These are phyloP conservation scores for Takakia lepidozioides DNA, from an alignment of 225 moss, liverwort and hornwort genomes.

Conservation along the genomic window DNA sequence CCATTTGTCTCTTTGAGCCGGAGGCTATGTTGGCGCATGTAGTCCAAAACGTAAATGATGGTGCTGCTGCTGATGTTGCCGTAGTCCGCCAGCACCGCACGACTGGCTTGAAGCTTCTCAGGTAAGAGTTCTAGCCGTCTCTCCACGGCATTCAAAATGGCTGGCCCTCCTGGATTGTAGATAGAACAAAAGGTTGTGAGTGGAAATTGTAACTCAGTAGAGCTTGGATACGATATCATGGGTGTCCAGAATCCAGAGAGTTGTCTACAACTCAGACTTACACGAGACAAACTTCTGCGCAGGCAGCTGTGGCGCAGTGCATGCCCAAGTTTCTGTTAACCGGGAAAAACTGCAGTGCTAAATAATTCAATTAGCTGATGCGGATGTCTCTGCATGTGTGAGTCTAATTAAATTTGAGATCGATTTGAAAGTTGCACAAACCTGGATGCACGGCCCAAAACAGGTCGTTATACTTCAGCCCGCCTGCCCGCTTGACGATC, in stretches of 20 bases:
- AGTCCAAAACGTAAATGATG: slow-evolving; percentile 87
- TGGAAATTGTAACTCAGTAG: too few species aligned
- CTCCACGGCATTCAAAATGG: slow-evolving; percentile 85
- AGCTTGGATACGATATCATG: too few species aligned
- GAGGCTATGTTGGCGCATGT: slow-evolving; percentile 71
- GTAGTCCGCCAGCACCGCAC: slow-evolving; percentile 76
- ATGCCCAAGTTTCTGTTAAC: too few species aligned
- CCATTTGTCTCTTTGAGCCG: slow-evolving; percentile 37
- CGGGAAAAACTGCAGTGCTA: too few species aligned
- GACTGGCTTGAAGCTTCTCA: slow-evolving; percentile 53
- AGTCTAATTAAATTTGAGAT: too few species aligned
- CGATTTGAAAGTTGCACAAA: neutral
- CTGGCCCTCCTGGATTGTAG: slow-evolving; percentile 62
- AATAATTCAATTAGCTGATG: too few species aligned
- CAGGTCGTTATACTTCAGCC: slow-evolving; percentile 58
- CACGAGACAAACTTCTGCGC: too few species aligned
- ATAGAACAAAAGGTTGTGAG: too few species aligned
- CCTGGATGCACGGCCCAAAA: slow-evolving; percentile 98
- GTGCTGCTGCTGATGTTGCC: slow-evolving; percentile 98
- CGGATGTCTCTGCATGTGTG: too few species aligned
- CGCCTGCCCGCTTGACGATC: slow-evolving; percentile 15
- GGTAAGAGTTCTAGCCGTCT: slow-evolving; percentile 53
- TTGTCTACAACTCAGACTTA: too few species aligned
- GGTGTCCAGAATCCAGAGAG: too few species aligned
- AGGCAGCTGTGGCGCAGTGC: too few species aligned